Evolutionary conservation across 768 basidiomycete genomes (phyloP), one percentile per base, ranked within the genome.

Genomic region (Tricholoma hemisulphureum): DNA sequence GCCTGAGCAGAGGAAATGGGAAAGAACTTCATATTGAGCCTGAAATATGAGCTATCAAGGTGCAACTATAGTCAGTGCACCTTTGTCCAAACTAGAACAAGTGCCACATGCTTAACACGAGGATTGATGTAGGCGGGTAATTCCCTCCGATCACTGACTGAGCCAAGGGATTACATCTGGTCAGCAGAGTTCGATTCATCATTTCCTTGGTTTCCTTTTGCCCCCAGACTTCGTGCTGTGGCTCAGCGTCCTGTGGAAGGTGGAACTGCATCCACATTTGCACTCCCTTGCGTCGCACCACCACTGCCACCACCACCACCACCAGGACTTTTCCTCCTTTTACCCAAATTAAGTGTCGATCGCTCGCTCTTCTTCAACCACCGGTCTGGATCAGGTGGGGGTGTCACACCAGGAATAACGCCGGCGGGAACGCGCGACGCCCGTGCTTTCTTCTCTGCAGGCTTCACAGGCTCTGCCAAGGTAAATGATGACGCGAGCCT

Each of bases 311-410:
- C n/a, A n/a, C 78, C 78, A 29, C 73, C 77, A 26, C 74, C 78
- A 39, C 73, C 77, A 31, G 74, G 76, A 2, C 76, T 77, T 64
- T 79, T 84, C 63, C 81, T 82, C 69, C 83, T 78, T 67, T 73
- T 83, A 39, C 80, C 79, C 53, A 78, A 76, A 16, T 77, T 76
- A 68, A 82, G 84, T 24, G 78, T 82, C 13, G 87, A 80, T 50
- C 90, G 77, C 69, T 92, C 89, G 53, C 83, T 88, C 77, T 91
- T 93, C 83, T 93, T 93, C 58, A 93, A 69, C 91, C 91, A 93
- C 60, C 91, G 77, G 70, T 93, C 91, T 23, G 91, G 90, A 73
- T 93, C 91, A 29, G 92, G 91, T 16, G 85, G 80, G 26, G 91
- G 90, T 4, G 91, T 91, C 11, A 90, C 84, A 18, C 91, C 91